These are phyloP conservation scores for Linum usitatissimum DNA, from an alignment of 345 rosid species.

Conservation along the genomic window DNA sequence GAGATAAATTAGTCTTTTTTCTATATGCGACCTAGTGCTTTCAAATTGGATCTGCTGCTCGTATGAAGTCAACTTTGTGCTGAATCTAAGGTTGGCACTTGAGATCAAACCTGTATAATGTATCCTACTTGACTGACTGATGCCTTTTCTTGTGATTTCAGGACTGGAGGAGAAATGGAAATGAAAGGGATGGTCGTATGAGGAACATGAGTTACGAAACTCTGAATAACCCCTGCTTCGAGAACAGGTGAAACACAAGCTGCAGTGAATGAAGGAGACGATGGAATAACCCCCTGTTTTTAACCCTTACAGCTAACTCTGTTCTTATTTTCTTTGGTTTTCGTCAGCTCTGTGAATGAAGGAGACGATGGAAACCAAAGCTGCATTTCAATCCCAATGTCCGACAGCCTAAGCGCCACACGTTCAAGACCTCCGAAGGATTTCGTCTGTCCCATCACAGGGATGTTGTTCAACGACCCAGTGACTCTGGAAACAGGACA, in stretches of 20 bases:
- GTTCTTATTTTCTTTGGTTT: too few relatives aligned
- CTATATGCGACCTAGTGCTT: too few relatives aligned
- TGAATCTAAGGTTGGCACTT: too few relatives aligned
- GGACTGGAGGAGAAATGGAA: constrained; percentile 16
- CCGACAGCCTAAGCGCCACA: constrained; percentile 30
- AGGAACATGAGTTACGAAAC: constrained; percentile 24
- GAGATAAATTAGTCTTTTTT: too few relatives aligned
- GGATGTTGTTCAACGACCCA: constrained; percentile 50
- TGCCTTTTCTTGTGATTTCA: constrained; percentile 7
- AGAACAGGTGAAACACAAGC: constrained; percentile 30
- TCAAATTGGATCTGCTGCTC: too few relatives aligned
- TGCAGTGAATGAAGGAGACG: too few relatives aligned
- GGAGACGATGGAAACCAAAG: constrained; percentile 44
- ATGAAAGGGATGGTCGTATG: constrained; percentile 14
- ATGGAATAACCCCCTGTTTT: not conserved
- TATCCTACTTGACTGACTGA: too few relatives aligned
- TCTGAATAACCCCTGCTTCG: constrained; percentile 20
- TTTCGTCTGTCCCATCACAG: constrained; percentile 60
- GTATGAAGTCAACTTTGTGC: too few relatives aligned
- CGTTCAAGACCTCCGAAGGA: constrained; percentile 50
- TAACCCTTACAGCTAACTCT: not conserved
- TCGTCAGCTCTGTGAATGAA: constrained; percentile 26
- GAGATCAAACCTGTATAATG: too few relatives aligned
- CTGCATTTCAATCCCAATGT: constrained; percentile 30
- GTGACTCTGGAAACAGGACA: constrained; percentile 71